Percentiles rank a stretch among this genome's conserved stretches.
These are phyloP conservation scores for Phyllosticta citrichinensis DNA, from an alignment of 2,329 filamentous ascomycete species.

Conservation along the genomic window DNA sequence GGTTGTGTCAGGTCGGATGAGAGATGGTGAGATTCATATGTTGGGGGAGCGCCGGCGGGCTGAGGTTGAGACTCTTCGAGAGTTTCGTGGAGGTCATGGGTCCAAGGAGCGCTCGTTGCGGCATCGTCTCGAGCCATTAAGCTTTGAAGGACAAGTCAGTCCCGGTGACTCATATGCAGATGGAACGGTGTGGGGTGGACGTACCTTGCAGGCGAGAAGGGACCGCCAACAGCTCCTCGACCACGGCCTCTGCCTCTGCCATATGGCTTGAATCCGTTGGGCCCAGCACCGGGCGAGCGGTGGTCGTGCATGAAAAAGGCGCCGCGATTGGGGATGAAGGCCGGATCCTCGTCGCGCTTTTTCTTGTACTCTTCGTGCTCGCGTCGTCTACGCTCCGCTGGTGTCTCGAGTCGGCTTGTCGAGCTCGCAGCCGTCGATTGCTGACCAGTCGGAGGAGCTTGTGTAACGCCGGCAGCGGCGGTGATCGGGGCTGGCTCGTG, in stretches of 20 bases:
- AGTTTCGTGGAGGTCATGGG: slow-evolving; percentile 73
- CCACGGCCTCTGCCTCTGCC: slow-evolving; percentile 56
- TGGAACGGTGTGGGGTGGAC: slow-evolving; percentile 19
- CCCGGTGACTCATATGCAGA: not conserved
- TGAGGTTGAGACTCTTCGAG: slow-evolving; percentile 39
- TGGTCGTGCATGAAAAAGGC: slow-evolving; percentile 98
- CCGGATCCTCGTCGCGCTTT: slow-evolving; percentile 77
- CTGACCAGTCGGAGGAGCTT: slow-evolving; percentile 19
- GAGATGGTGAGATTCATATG: not conserved
- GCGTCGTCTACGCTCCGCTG: slow-evolving; percentile 62
- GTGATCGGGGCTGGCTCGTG: slow-evolving; percentile 22
- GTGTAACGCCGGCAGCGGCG: not conserved
- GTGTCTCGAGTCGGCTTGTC: slow-evolving; percentile 34
- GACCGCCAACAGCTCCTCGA: slow-evolving; percentile 47
- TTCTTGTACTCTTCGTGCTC: slow-evolving; percentile 89
- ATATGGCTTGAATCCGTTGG: slow-evolving; percentile 68
- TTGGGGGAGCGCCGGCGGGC: slow-evolving; percentile 30
- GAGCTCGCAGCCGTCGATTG: slow-evolving; percentile 18
- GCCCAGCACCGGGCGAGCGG: slow-evolving; percentile 63
- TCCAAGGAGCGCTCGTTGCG: slow-evolving; percentile 67
- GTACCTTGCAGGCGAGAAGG: slow-evolving; percentile 51
- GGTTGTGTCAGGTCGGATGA: slow-evolving; percentile 14
- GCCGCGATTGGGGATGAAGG: slow-evolving; percentile 88
- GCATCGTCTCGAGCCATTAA: slow-evolving; percentile 33
- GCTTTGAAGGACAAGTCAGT: slow-evolving; percentile 26